phyloP scores from a whole-genome alignment of 805 yeast genomes.

The Candida ovalis region DNA sequence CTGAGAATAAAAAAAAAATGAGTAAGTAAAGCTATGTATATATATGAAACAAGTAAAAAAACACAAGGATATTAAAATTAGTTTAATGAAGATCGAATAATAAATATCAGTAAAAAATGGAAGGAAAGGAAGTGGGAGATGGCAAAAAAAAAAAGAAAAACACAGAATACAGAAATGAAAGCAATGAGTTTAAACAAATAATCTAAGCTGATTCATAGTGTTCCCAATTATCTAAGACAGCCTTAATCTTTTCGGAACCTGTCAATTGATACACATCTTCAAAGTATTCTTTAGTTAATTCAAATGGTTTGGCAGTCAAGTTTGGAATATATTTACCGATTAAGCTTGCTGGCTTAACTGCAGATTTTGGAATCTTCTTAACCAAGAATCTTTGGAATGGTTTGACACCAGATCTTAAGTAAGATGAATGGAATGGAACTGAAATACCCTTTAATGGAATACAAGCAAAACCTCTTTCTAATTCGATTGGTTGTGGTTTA shows the following conservation, averaged over 20 bases:
- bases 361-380: slow-evolving; percentile 92
- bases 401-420: slow-evolving; percentile 96
- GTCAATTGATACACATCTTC: slow-evolving; percentile 93
- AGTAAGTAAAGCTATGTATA: not conserved
- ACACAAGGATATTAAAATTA: not conserved
- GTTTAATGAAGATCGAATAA: not conserved
- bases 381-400: slow-evolving; percentile 97
- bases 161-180: not conserved
- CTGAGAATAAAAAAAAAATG: not conserved
- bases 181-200: not conserved
- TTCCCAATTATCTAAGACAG: slow-evolving; percentile 94
- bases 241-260: slow-evolving; percentile 84
- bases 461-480: slow-evolving; percentile 97
- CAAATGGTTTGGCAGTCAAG: slow-evolving; percentile 96
- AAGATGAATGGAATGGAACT: slow-evolving; percentile 99
- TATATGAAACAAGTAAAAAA: not conserved
- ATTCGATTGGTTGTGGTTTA: slow-evolving; percentile 94
- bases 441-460: slow-evolving; percentile 98
- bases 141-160: not conserved
- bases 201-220: slow-evolving; percentile 53
- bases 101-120: not conserved
- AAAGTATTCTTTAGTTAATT: slow-evolving; percentile 94
- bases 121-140: not conserved
- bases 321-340: slow-evolving; percentile 97
- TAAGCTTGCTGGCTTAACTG: slow-evolving; percentile 91